Evolutionary conservation across 805 yeast genomes (phyloP).

Genomic region (Starmerella tilneyi): DNA sequence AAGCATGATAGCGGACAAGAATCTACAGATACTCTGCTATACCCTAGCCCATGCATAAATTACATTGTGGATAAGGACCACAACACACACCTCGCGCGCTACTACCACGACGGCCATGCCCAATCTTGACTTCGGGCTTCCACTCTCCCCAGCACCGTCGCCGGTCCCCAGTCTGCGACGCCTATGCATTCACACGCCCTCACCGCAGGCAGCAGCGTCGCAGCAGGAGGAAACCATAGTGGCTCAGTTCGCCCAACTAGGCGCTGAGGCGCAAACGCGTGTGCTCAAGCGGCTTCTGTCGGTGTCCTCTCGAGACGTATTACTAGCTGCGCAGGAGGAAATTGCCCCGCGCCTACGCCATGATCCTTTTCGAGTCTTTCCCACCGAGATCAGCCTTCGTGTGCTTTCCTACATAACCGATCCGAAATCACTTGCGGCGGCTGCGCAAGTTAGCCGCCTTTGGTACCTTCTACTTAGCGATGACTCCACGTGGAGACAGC

Average conservation of each 20-base stretch:
- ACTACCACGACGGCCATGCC: background rate
- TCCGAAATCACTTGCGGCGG: conserved; percentile 69
- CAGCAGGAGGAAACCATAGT: conserved; percentile 11
- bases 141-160: conserved; percentile 29
- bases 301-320: conserved; percentile 26
- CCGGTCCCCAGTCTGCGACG: conserved; percentile 25
- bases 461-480: conserved; percentile 47
- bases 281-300: conserved; percentile 25
- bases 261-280: conserved; percentile 17
- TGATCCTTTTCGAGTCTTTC: conserved; percentile 44
- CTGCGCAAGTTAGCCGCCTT: conserved; percentile 78
- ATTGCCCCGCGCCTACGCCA: conserved; percentile 33
- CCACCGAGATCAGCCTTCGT: conserved; percentile 71
- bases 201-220: background rate
- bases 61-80: conserved; percentile 1
- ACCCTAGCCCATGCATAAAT: conserved; percentile 5
- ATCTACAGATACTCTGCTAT: too few species aligned
- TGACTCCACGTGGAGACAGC: conserved; percentile 36
- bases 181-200: conserved; percentile 9
- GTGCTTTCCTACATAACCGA: conserved; percentile 81
- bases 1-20: too few species aligned
- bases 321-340: conserved; percentile 25
- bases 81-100: background rate
- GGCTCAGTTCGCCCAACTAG: conserved; percentile 21
- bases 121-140: conserved; percentile 11